These are phyloP conservation scores for Marsdenia floribunda DNA, from an alignment of 257 asterid genomes.

Conservation along the genomic window DNA sequence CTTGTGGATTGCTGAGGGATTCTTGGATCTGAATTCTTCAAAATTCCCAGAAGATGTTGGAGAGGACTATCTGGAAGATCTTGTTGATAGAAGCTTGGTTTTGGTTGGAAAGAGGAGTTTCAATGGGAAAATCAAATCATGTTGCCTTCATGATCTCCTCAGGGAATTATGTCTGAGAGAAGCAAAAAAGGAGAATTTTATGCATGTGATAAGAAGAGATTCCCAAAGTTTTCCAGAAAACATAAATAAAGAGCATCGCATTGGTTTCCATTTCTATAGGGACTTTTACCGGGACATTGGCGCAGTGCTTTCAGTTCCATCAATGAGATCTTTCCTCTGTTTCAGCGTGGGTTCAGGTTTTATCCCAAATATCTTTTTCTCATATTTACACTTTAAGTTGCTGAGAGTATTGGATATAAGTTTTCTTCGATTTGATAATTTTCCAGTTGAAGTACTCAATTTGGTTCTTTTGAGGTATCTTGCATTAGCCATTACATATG, in stretches of 20 bases:
- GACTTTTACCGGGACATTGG: conserved; percentile 9
- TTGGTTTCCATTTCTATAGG: conserved; percentile 8
- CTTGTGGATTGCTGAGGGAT: conserved; percentile 38
- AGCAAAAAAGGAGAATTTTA: conserved; percentile 30
- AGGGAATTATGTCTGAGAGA: conserved; percentile 32
- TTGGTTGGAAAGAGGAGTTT: conserved; percentile 21
- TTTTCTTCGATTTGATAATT: conserved; percentile 18
- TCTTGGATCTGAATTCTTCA: conserved; percentile 3
- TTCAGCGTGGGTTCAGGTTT: not conserved
- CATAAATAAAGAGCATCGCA: conserved; percentile 5
- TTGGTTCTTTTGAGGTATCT: conserved; percentile 28
- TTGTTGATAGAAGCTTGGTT: conserved; percentile 31
- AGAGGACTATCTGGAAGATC: conserved; percentile 35
- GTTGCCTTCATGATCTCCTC: conserved; percentile 34
- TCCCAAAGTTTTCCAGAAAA: not conserved
- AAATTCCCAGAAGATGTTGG: conserved; percentile 26
- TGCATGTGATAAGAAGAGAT: conserved; percentile 14
- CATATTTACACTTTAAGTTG: conserved; percentile 21
- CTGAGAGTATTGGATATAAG: conserved; percentile 31
- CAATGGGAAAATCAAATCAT: conserved; percentile 27
- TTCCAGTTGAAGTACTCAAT: conserved; percentile 25
- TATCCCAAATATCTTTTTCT: not conserved
- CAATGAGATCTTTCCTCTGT: conserved; percentile 1
- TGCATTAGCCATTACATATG: conserved; percentile 19
- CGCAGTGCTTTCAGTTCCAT: conserved; percentile 17